phyloP scores from a whole-genome alignment of 2,329 filamentous ascomycete species.

The Claviceps sp. region DNA sequence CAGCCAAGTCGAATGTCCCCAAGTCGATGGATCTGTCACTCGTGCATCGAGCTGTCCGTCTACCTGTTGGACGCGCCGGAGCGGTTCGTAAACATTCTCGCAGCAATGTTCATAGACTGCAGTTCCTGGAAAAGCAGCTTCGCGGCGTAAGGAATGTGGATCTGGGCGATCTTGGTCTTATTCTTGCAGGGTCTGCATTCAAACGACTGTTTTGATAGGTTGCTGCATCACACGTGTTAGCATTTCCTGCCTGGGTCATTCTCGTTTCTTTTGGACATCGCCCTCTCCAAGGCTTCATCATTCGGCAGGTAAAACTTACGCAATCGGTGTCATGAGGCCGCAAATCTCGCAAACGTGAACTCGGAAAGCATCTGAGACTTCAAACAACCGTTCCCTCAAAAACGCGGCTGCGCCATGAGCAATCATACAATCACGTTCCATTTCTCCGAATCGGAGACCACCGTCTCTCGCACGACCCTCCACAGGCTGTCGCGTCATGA shows the following conservation, averaged over 20 bases:
- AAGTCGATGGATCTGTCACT: too few relatives aligned
- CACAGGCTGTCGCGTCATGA: slow-evolving; percentile 91
- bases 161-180: slow-evolving; percentile 96
- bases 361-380: slow-evolving; percentile 94
- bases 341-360: slow-evolving; percentile 98
- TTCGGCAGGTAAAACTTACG: slow-evolving; percentile 48
- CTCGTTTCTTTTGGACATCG: background rate
- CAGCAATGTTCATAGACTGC: slow-evolving; percentile 95
- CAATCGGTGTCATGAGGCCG: slow-evolving; percentile 96
- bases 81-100: slow-evolving; percentile 87
- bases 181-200: slow-evolving; percentile 97
- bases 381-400: slow-evolving; percentile 92
- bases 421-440: slow-evolving; percentile 99
- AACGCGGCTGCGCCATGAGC: slow-evolving; percentile 96
- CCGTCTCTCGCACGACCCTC: slow-evolving; percentile 97
- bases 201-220: slow-evolving; percentile 89
- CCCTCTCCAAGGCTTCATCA: background rate
- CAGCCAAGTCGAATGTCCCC: too few relatives aligned
- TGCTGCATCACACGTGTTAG: slow-evolving; percentile 40
- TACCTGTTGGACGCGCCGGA: slow-evolving; percentile 61
- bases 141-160: slow-evolving; percentile 94
- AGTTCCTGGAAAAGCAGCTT: slow-evolving; percentile 98
- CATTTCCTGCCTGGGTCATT: background rate
- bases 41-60: slow-evolving; percentile 5
- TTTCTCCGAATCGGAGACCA: slow-evolving; percentile 98